phyloP scores from a whole-genome alignment of 1,284 basidiomycete genomes.

The Calocybe gambosa region DNA sequence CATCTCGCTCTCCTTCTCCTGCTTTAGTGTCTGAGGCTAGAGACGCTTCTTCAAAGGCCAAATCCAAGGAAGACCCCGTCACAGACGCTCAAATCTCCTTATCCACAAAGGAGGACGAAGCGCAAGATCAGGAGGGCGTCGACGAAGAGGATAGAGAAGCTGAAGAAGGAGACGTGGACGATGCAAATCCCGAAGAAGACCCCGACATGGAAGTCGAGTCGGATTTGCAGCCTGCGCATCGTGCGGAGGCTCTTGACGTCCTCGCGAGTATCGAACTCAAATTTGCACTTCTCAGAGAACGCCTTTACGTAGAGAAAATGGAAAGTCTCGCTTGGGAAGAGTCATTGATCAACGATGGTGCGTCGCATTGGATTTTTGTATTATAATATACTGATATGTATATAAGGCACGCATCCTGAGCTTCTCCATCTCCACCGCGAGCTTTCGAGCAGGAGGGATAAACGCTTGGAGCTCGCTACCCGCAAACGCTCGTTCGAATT shows the following conservation, averaged over 20 bases:
- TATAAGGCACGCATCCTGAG: slow-evolving; percentile 76
- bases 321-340: slow-evolving; percentile 75
- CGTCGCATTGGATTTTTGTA: slow-evolving; percentile 19
- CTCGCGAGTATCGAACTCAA: slow-evolving; percentile 74
- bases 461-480: slow-evolving; percentile 66
- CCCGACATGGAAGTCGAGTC: slow-evolving; percentile 44
- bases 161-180: slow-evolving; percentile 26
- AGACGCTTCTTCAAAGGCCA: background rate
- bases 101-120: slow-evolving; percentile 16
- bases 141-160: slow-evolving; percentile 26
- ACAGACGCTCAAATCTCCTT: slow-evolving; percentile 9
- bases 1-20: slow-evolving; percentile 41
- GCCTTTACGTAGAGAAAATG: slow-evolving; percentile 80
- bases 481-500: slow-evolving; percentile 64
- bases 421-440: slow-evolving; percentile 73
- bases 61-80: slow-evolving; percentile 9
- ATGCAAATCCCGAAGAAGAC: slow-evolving; percentile 36
- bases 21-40: slow-evolving; percentile 16
- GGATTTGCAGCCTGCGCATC: slow-evolving; percentile 67
- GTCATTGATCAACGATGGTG: slow-evolving; percentile 57
- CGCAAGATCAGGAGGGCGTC: slow-evolving; percentile 24
- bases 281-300: slow-evolving; percentile 67
- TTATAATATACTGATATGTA: slow-evolving; percentile 12
- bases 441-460: slow-evolving; percentile 65
- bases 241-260: slow-evolving; percentile 74